Conservation (phyloP, 2,329 filamentous ascomycete genomes). For the Aspergillus sp. region DNA sequence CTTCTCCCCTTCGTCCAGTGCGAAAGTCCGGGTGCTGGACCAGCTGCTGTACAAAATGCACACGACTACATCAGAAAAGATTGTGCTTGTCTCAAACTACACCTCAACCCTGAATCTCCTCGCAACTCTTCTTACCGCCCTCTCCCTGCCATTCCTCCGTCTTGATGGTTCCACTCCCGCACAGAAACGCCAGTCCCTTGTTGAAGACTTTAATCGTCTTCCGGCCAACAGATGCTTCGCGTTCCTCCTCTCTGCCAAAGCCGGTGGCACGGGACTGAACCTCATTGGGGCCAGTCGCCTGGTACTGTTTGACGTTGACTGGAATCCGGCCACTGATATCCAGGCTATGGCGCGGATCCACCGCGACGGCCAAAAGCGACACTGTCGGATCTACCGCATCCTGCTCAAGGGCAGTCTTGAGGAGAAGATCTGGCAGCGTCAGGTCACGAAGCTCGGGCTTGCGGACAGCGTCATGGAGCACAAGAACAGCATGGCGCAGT, state of each 20-base stretch:
- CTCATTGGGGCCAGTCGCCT: conserved; percentile 69
- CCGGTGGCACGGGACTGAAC: conserved; percentile 68
- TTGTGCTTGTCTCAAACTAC: conserved; percentile 75
- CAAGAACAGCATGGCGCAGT: conserved; percentile 58
- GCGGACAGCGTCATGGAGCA: conserved; percentile 71
- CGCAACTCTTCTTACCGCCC: conserved; percentile 58
- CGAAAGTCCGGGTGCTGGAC: conserved; percentile 67
- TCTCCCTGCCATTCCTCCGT: conserved; percentile 63
- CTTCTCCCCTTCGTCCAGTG: conserved; percentile 58
- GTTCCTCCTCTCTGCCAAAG: conserved; percentile 71
- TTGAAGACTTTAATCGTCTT: conserved; percentile 68
- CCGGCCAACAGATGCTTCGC: conserved; percentile 60
- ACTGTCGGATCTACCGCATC: conserved; percentile 68
- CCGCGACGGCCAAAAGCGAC: conserved; percentile 67
- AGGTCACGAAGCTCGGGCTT: conserved; percentile 68
- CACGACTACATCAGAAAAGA: conserved; percentile 64
- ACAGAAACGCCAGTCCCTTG: conserved; percentile 64
- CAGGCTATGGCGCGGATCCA: conserved; percentile 76
- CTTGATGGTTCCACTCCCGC: conserved; percentile 67
- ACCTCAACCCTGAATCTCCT: conserved; percentile 70
- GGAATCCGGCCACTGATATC: conserved; percentile 72
- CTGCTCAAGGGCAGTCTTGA: conserved; percentile 68
- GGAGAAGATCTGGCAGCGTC: conserved; percentile 73
- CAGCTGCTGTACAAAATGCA: conserved; percentile 62
- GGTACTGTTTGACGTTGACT: conserved; percentile 71